These are phyloP conservation scores for Podaxis sp. DNA, from an alignment of 768 basidiomycete species.

Conservation along the genomic window DNA sequence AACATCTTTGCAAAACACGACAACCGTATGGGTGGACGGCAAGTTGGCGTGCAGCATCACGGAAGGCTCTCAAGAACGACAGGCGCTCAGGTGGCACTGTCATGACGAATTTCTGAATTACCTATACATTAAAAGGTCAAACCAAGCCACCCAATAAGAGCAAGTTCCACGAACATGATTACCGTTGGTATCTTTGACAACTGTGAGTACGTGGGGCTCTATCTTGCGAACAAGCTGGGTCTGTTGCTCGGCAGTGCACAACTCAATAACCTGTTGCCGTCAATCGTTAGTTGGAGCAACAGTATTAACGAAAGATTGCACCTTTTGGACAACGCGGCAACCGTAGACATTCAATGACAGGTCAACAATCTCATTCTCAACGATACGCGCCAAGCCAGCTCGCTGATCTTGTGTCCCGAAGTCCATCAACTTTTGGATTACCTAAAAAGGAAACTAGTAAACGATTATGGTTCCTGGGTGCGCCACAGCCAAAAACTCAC, in stretches of 20 bases:
- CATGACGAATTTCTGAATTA: slow-evolving; percentile 87
- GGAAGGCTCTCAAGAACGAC: slow-evolving; percentile 71
- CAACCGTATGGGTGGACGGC: slow-evolving; percentile 92
- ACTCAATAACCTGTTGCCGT: slow-evolving; percentile 71
- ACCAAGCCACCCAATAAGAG: neutral
- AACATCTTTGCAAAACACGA: slow-evolving; percentile 89
- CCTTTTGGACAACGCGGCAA: slow-evolving; percentile 94
- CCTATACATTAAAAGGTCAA: slow-evolving; percentile 38
- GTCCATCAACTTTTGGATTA: slow-evolving; percentile 13
- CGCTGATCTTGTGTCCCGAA: slow-evolving; percentile 50
- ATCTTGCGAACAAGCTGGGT: slow-evolving; percentile 72
- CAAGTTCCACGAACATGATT: slow-evolving; percentile 70
- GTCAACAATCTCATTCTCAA: slow-evolving; percentile 75
- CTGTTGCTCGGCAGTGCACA: slow-evolving; percentile 77
- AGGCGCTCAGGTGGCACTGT: slow-evolving; percentile 75
- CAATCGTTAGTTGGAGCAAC: neutral
- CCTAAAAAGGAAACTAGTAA: slow-evolving; percentile 4
- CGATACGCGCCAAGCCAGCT: slow-evolving; percentile 59
- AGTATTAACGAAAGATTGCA: slow-evolving; percentile 24
- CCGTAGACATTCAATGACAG: slow-evolving; percentile 93
- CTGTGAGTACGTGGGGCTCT: slow-evolving; percentile 75
- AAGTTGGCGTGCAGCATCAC: slow-evolving; percentile 75
- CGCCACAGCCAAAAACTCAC: slow-evolving; percentile 39
- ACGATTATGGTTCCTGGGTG: slow-evolving; percentile 8
- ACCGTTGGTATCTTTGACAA: slow-evolving; percentile 88